Evolutionary conservation across 352 stramenopile genomes (phyloP).

Genomic region (Thraustotheca clavata): DNA sequence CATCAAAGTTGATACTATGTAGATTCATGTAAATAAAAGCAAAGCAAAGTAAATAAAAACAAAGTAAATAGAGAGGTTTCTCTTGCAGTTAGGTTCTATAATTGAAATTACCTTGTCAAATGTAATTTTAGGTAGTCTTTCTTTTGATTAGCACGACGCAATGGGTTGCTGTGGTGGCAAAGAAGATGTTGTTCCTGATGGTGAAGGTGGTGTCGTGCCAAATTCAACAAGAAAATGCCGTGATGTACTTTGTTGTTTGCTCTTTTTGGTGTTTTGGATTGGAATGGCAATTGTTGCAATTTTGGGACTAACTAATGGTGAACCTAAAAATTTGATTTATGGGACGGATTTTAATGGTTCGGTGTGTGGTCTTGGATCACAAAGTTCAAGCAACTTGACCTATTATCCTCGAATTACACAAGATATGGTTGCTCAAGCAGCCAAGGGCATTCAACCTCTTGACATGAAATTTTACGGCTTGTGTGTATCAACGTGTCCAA

Average conservation of each 20-base stretch:
- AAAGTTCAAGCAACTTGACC: conserved; percentile 30
- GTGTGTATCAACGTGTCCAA: conserved; percentile 51
- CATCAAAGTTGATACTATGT: no score
- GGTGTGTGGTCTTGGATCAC: conserved; percentile 47
- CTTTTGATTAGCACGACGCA: conserved; percentile 26
- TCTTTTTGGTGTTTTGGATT: conserved; percentile 70
- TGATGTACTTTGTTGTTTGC: conserved; percentile 50
- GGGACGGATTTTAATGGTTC: conserved; percentile 66
- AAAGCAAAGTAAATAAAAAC: no score
- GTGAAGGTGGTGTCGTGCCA: conserved; percentile 40
- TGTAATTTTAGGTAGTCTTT: no score
- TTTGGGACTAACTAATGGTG: conserved; percentile 48
- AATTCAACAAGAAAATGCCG: conserved; percentile 50
- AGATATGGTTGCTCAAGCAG: conserved; percentile 50
- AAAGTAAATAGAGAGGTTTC: no score
- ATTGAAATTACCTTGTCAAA: no score
- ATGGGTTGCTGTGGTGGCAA: conserved; percentile 68
- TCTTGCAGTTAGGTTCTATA: no score
- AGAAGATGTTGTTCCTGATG: conserved; percentile 32
- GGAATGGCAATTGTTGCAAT: conserved; percentile 54
- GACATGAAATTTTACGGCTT: conserved; percentile 67
- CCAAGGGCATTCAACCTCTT: conserved; percentile 33
- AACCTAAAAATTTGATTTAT: conserved; percentile 60
- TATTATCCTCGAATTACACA: conserved; percentile 75
- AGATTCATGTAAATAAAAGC: no score